These are phyloP conservation scores for Suhomyces anneliseae DNA, from an alignment of 1,139 yeast species.

Conservation along the genomic window DNA sequence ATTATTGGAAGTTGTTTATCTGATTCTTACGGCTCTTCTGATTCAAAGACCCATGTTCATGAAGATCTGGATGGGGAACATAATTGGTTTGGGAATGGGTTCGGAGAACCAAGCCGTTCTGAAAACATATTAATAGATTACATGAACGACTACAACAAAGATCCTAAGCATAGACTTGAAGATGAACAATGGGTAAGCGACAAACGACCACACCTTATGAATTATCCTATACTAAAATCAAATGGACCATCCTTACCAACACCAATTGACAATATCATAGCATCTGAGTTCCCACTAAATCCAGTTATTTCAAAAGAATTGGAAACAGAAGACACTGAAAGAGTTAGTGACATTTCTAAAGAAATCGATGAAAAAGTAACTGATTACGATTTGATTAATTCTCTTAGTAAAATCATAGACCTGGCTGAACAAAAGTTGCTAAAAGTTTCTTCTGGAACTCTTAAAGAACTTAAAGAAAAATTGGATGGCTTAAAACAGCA, in stretches of 20 bases:
- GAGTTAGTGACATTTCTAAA: background rate
- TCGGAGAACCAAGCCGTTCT: background rate
- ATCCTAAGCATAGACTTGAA: background rate
- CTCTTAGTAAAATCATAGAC: slow-evolving; percentile 2
- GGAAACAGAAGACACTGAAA: background rate
- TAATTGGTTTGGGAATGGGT: slow-evolving; percentile 6
- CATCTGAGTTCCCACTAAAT: background rate
- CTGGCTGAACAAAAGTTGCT: slow-evolving; percentile 1
- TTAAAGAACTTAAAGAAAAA: slow-evolving; percentile 2
- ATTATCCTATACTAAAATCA: slow-evolving; percentile 1
- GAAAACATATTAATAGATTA: background rate
- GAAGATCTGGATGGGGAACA: slow-evolving; percentile 3
- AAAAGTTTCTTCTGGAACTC: background rate
- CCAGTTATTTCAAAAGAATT: background rate
- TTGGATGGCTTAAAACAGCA: background rate
- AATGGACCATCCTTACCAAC: background rate
- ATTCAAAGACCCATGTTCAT: slow-evolving; percentile 2
- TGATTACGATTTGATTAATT: slow-evolving; percentile 1
- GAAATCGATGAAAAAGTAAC: slow-evolving; percentile 2
- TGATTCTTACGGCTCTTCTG: slow-evolving; percentile 24
- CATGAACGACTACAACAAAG: background rate
- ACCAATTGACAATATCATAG: background rate
- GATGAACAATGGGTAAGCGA: slow-evolving; percentile 1
- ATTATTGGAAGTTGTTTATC: slow-evolving; percentile 62
- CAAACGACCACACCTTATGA: background rate